phyloP scores from a whole-genome alignment of 441 rosid genomes.

The Erysimum cheiri region DNA sequence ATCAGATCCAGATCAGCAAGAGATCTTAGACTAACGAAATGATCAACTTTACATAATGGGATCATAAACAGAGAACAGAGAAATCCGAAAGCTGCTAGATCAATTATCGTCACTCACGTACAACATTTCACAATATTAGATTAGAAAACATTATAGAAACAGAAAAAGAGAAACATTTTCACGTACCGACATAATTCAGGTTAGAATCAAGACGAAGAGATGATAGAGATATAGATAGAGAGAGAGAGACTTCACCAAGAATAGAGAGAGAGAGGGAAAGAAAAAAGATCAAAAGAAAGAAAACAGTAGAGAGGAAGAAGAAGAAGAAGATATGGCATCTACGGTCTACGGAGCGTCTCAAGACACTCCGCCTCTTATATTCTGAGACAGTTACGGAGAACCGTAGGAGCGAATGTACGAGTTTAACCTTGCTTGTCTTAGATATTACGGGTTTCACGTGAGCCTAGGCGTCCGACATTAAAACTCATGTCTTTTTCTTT shows the following conservation, averaged over 20 bases:
- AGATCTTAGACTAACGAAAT: slow-evolving; percentile 18
- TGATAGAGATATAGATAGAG: background rate
- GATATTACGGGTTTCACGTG: slow-evolving; percentile 38
- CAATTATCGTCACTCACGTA: slow-evolving; percentile 8
- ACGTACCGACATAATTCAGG: slow-evolving; percentile 45
- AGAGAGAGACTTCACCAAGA: slow-evolving; percentile 10
- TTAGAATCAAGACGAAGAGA: slow-evolving; percentile 31
- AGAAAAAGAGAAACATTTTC: slow-evolving; percentile 28
- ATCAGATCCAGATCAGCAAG: slow-evolving; percentile 37
- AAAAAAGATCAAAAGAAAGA: background rate
- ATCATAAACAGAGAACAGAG: slow-evolving; percentile 18
- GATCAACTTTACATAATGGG: background rate
- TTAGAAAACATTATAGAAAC: slow-evolving; percentile 1
- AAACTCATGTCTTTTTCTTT: slow-evolving; percentile 28
- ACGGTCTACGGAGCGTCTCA: slow-evolving; percentile 38
- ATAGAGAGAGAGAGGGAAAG: background rate
- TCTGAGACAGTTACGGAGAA: slow-evolving; percentile 44
- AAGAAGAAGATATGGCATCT: slow-evolving; percentile 34
- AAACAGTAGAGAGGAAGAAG: slow-evolving; percentile 27
- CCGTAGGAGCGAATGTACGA: slow-evolving; percentile 12
- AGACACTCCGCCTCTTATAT: slow-evolving; percentile 37
- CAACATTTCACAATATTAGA: slow-evolving; percentile 27
- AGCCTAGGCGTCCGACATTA: slow-evolving; percentile 34
- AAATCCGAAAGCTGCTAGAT: slow-evolving; percentile 14
- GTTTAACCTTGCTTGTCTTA: slow-evolving; percentile 9